Evolutionary conservation across 257 asterid species (phyloP), one percentile per base, ranked within the genome.

Genomic region (Capsicum chinense): DNA sequence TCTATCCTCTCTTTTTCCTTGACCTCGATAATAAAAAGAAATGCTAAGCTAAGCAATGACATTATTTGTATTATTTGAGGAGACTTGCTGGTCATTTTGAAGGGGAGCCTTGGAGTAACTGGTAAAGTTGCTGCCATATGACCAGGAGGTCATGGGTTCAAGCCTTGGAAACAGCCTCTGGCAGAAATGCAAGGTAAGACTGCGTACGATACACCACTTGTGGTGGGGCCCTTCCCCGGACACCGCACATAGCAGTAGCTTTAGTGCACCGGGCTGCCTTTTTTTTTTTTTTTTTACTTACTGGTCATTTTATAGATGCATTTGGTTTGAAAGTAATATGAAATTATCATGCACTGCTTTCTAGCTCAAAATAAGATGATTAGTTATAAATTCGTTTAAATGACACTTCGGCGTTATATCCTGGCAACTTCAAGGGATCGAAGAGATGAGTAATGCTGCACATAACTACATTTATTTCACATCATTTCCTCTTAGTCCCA

Each of bases 1-100:
- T 84, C 85, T 84, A 64, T 80, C 76, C 58, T 80, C 79, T 84
- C 59, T 81, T 81, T 60, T 37, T 84, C 15, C 39, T 59, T 81
- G 17, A 33, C 37, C 35, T 69, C 52, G 44, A 19, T 14, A 47
- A 19, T 35, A 16, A 16, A 10, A 37, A 60, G 50, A 85, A 59
- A 8, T n/a, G 59, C 73, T 64, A n/a, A 48, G 60, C 60, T 83
- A 68, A 48, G 64, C 19, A 12, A 39, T 21, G 80, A 83, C 1
- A 15, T 52, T 57, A 66, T 57, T 82, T 44, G 26, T 50, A 82
- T 66, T 21, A 74, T 78, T 84, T 69, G 71, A 59, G 64, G 62
- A 56, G 86, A 50, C 56, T 50, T 60, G 12, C 64, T 26, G 26
- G 26, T 54, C 81, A 78, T 78, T 48, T 54, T 33, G 33, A 26